These are phyloP conservation scores for Beauveria sp. DNA, from an alignment of 2,329 filamentous ascomycete genomes.

Conservation along the genomic window DNA sequence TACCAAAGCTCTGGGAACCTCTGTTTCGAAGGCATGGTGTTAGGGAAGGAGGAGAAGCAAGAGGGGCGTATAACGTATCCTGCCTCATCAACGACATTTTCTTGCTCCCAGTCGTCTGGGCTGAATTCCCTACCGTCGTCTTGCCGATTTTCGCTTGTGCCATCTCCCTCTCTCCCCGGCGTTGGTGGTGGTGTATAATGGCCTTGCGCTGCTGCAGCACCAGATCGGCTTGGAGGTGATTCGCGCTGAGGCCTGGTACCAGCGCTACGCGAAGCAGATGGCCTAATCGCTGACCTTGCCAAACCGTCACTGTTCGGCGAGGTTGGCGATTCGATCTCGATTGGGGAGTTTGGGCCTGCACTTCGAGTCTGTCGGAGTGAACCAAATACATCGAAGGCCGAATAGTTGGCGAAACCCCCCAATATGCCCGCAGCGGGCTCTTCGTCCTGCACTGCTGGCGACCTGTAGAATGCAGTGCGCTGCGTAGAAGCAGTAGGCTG, in stretches of 20 bases:
- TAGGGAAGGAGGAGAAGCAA: neutral
- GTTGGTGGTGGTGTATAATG: neutral
- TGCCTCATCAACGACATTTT: neutral
- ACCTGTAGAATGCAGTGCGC: too few relatives aligned
- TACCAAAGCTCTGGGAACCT: neutral
- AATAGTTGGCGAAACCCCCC: too few relatives aligned
- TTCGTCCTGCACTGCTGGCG: too few relatives aligned
- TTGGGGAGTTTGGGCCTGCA: too few relatives aligned
- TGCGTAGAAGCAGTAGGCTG: too few relatives aligned
- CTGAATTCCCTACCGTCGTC: neutral
- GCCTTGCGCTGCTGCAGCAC: neutral
- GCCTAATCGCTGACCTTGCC: neutral
- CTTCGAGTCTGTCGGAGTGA: too few relatives aligned
- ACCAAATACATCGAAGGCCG: too few relatives aligned
- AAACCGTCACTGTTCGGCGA: neutral
- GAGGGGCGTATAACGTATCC: neutral
- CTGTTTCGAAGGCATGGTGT: neutral
- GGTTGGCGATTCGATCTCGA: neutral
- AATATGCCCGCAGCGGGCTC: too few relatives aligned
- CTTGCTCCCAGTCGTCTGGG: neutral
- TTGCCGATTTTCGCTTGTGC: neutral
- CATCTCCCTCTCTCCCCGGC: neutral
- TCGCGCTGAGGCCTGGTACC: neutral
- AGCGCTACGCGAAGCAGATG: neutral
- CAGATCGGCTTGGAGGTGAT: neutral